Percentiles rank a stretch among this genome's conserved stretches.
Conservation (phyloP, 148 eudicot species). For the Fallopia convolvulus region DNA sequence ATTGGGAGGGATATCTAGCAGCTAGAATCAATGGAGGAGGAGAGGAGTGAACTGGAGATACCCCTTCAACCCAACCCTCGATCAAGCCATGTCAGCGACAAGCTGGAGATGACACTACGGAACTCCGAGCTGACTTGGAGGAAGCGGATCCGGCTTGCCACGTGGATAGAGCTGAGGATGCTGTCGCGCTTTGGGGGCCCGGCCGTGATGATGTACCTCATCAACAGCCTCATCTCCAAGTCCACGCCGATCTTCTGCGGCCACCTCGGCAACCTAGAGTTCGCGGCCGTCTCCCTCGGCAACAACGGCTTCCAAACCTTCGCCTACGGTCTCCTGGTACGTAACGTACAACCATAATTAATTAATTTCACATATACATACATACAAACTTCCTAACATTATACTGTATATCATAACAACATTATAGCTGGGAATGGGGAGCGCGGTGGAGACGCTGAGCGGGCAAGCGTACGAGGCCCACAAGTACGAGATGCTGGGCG, state of each 20-base stretch:
- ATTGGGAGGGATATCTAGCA: no score
- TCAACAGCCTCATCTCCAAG: conserved; percentile 35
- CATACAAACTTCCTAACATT: no score
- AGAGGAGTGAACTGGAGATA: not conserved
- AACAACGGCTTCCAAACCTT: conserved; percentile 48
- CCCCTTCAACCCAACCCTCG: not conserved
- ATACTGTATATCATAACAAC: no score
- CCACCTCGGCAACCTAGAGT: conserved; percentile 56
- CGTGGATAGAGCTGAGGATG: conserved; percentile 20
- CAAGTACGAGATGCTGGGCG: conserved; percentile 38
- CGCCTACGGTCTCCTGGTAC: conserved; percentile 53
- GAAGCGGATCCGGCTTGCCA: conserved; percentile 24
- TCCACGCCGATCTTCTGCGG: conserved; percentile 53
- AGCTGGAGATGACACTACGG: conserved; percentile 23
- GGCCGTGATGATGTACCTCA: conserved; percentile 39
- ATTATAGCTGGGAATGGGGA: conserved; percentile 59
- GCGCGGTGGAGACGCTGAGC: conserved; percentile 51
- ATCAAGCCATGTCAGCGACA: conserved; percentile 14
- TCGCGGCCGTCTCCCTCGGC: conserved; percentile 49
- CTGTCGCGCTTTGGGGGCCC: conserved; percentile 39
- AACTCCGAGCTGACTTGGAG: conserved; percentile 11
- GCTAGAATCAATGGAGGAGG: no score
- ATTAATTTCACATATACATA: no score
- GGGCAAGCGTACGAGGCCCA: conserved; percentile 56
- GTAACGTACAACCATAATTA: not conserved